A percentile compares a stretch with the other conserved stretches of the same genome.
These are phyloP conservation scores for Exophiala sp. DNA, from an alignment of 2,329 filamentous ascomycete genomes.

Conservation along the genomic window DNA sequence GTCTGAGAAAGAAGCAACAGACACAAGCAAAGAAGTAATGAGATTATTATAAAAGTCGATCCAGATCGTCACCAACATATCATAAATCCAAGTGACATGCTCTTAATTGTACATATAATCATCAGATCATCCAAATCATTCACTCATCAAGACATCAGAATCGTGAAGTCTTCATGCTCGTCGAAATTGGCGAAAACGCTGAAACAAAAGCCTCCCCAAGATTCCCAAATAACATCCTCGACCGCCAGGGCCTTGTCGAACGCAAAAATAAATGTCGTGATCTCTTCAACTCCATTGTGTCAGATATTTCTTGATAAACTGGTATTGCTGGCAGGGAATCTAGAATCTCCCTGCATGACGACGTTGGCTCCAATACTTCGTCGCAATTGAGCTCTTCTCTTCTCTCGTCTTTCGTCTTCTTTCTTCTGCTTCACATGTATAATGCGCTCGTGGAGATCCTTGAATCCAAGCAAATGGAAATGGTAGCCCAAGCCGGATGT, in stretches of 20 bases:
- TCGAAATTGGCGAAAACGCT: neutral
- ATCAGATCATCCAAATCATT: slow-evolving; percentile 24
- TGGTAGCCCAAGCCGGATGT: slow-evolving; percentile 45
- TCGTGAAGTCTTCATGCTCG: slow-evolving; percentile 14
- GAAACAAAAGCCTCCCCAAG: slow-evolving; percentile 6
- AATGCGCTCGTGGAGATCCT: slow-evolving; percentile 48
- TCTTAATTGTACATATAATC: slow-evolving; percentile 22
- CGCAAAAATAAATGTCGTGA: slow-evolving; percentile 6
- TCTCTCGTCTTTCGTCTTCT: slow-evolving; percentile 49
- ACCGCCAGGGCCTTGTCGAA: slow-evolving; percentile 16
- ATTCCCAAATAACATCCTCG: slow-evolving; percentile 3
- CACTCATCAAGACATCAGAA: slow-evolving; percentile 21
- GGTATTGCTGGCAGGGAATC: slow-evolving; percentile 27
- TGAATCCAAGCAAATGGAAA: slow-evolving; percentile 51
- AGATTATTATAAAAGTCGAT: slow-evolving; percentile 1
- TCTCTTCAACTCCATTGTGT: neutral
- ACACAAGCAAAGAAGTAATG: neutral
- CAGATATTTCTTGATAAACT: slow-evolving; percentile 11
- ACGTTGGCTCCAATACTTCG: slow-evolving; percentile 51
- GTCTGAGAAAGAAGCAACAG: slow-evolving; percentile 29
- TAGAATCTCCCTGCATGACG: slow-evolving; percentile 33
- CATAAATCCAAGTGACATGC: neutral
- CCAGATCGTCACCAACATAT: neutral
- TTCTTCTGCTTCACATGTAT: slow-evolving; percentile 41
- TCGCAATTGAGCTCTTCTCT: slow-evolving; percentile 51